Percentiles rank a stretch among this genome's conserved stretches.
These are phyloP conservation scores for Monilinia fructigena DNA, from an alignment of 2,329 filamentous ascomycete genomes.

Conservation along the genomic window DNA sequence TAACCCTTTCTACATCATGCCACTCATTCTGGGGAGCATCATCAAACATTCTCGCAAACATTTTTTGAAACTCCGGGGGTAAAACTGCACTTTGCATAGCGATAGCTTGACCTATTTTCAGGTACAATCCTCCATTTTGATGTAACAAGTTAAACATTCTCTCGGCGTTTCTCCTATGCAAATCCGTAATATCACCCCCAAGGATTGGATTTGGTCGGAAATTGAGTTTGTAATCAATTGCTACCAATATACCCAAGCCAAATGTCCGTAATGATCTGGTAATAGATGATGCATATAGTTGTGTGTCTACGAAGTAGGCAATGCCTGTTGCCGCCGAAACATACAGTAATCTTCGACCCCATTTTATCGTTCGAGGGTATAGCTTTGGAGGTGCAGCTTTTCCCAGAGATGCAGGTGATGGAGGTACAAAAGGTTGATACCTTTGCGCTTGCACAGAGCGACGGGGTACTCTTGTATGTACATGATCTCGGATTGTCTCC, in stretches of 20 bases:
- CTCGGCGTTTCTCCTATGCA: slow-evolving; percentile 83
- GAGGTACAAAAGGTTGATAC: slow-evolving; percentile 69
- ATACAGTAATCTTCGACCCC: slow-evolving; percentile 70
- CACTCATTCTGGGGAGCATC: slow-evolving; percentile 92
- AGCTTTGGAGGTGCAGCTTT: slow-evolving; percentile 67
- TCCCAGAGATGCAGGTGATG: slow-evolving; percentile 75
- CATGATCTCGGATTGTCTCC: slow-evolving; percentile 16
- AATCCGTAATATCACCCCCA: slow-evolving; percentile 69
- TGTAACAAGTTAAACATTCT: slow-evolving; percentile 78
- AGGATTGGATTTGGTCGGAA: slow-evolving; percentile 77
- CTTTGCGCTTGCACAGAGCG: slow-evolving; percentile 41
- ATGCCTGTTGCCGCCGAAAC: slow-evolving; percentile 58
- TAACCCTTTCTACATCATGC: slow-evolving; percentile 80
- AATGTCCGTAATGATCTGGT: slow-evolving; percentile 81
- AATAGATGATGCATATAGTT: slow-evolving; percentile 76
- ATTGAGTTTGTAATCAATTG: slow-evolving; percentile 94
- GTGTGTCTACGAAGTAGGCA: slow-evolving; percentile 67
- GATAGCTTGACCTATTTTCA: slow-evolving; percentile 98
- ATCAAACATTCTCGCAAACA: slow-evolving; percentile 97
- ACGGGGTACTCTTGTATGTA: slow-evolving; percentile 21
- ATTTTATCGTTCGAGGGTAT: slow-evolving; percentile 69
- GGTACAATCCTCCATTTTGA: slow-evolving; percentile 85
- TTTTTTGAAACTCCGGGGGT: slow-evolving; percentile 90
- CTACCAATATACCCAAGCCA: slow-evolving; percentile 72
- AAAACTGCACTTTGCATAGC: slow-evolving; percentile 96